phyloP scores from a whole-genome alignment of 805 yeast species.

The Zygosaccharomyces rouxii region DNA sequence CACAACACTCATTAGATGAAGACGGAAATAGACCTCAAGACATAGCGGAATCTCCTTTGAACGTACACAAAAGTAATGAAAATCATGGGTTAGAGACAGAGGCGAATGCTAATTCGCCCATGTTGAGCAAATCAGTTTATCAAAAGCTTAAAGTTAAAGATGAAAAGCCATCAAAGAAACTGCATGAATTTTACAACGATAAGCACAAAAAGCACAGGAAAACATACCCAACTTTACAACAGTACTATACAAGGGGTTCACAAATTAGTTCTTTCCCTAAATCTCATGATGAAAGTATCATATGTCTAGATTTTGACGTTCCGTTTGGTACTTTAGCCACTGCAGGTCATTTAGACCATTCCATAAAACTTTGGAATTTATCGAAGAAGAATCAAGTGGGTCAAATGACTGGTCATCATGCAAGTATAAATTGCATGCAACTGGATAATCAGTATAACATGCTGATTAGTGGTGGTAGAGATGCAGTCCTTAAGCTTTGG shows the following conservation, averaged over 20 bases:
- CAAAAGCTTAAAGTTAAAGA: constrained; percentile 38
- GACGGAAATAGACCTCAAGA: not conserved
- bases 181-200: constrained; percentile 27
- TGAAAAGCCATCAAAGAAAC: constrained; percentile 14
- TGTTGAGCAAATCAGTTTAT: constrained; percentile 41
- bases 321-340: constrained; percentile 76
- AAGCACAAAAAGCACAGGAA: constrained; percentile 39
- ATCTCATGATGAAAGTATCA: constrained; percentile 51
- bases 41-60: not conserved
- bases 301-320: constrained; percentile 61
- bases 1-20: not conserved
- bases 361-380: constrained; percentile 81
- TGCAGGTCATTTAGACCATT: constrained; percentile 66
- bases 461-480: constrained; percentile 51
- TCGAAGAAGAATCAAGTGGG: constrained; percentile 50
- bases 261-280: constrained; percentile 42
- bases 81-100: constrained; percentile 4
- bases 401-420: constrained; percentile 54
- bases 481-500: constrained; percentile 62
- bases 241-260: constrained; percentile 57
- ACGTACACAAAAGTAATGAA: constrained; percentile 1
- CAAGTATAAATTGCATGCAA: constrained; percentile 56
- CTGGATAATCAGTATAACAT: constrained; percentile 46
- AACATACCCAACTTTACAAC: constrained; percentile 60
- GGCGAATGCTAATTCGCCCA: constrained; percentile 22